Evolutionary conservation across 495 filamentous ascomycete species (phyloP).

Genomic region (Talaromyces adpressus): DNA sequence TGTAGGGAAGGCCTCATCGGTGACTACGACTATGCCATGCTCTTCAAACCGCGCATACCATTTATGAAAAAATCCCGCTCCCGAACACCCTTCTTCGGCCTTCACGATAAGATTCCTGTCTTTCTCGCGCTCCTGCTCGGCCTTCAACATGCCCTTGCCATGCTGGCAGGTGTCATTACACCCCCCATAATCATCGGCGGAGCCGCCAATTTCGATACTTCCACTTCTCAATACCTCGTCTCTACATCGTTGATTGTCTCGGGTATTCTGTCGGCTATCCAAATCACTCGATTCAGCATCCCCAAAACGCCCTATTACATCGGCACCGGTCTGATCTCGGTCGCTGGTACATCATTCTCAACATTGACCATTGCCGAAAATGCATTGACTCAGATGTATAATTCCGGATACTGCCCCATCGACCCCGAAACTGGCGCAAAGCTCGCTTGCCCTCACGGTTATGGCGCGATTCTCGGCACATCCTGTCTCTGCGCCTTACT

Average conservation of each 20-base stretch:
- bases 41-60: slow-evolving; percentile 74
- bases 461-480: slow-evolving; percentile 80
- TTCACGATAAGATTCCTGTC: slow-evolving; percentile 77
- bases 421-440: slow-evolving; percentile 49
- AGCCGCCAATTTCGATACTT: slow-evolving; percentile 50
- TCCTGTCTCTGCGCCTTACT: slow-evolving; percentile 59
- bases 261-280: slow-evolving; percentile 69
- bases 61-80: slow-evolving; percentile 63
- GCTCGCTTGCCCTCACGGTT: slow-evolving; percentile 77
- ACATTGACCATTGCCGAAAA: slow-evolving; percentile 80
- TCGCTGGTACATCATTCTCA: slow-evolving; percentile 84
- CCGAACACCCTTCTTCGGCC: slow-evolving; percentile 77
- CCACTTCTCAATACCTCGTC: slow-evolving; percentile 67
- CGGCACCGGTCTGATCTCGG: slow-evolving; percentile 82
- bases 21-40: slow-evolving; percentile 75
- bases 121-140: slow-evolving; percentile 66
- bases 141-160: slow-evolving; percentile 62
- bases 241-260: slow-evolving; percentile 85
- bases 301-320: slow-evolving; percentile 75
- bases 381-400: slow-evolving; percentile 79
- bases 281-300: slow-evolving; percentile 82
- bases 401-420: slow-evolving; percentile 66
- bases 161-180: slow-evolving; percentile 64
- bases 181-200: slow-evolving; percentile 64
- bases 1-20: slow-evolving; percentile 67